Evolutionary conservation across 495 filamentous ascomycete genomes (phyloP), one percentile per base, ranked within the genome.

Genomic region (Lepidopterella palustris): DNA sequence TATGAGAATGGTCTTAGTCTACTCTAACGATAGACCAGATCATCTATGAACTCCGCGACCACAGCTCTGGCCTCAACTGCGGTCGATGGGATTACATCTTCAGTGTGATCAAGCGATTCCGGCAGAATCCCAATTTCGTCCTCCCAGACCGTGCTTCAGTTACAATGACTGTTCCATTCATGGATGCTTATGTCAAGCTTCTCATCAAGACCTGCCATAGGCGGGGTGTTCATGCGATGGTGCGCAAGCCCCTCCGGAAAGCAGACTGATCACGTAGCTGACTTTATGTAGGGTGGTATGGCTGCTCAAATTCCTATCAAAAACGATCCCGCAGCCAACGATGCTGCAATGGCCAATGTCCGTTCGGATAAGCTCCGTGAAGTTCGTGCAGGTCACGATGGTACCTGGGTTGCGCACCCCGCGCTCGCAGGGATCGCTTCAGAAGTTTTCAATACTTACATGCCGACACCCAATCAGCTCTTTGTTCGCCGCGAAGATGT

Each of bases 61-160:
- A 99, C 79, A 90, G 85, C 74, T 87, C 93, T 10, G 93, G 93
- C 54, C 82, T 99, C 63, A 99, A 99, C 81, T 99, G 93, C 75
- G 93, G 93, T 52, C 87, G 93, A 52, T 99, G 93, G 93, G 93
- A 99, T 72, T 99, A 99, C 81, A 97, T 99, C 78, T 98, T 99
- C 81, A 92, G 86, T 73, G 89, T 93, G 70, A 99, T 99, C 81
- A 99, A 99, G 82, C 96, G 96, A 77, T 97, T 97, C 86, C 88
- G 95, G 67, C 84, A 96, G 64, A 91, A 96, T 79, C 78, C 88
- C 61, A 84, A 85, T 71, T 99, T 97, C 72, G 84, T 97, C 58
- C 84, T 99, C 15, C 95, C 93, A 9, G 95, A 99, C 69, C 89
- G 93, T 48, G 84, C 84, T 31, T 82, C 83, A 59, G 90, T 98